A percentile compares a stretch with the other conserved stretches of the same genome.
Conservation (phyloP, 176 grass and related monocot genomes). For the Pontederia crassipes region DNA sequence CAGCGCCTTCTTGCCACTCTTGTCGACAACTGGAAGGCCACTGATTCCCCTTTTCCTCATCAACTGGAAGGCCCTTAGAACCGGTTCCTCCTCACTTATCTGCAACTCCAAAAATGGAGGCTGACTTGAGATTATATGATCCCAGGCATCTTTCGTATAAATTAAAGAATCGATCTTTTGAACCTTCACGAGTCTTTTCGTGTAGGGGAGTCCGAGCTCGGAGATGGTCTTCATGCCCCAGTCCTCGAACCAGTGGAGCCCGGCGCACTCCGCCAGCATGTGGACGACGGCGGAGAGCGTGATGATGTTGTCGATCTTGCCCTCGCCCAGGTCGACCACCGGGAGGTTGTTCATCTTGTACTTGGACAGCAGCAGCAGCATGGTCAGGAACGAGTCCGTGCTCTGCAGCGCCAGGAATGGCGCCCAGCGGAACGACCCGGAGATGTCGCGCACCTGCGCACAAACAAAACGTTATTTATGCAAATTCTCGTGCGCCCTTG, state of each 20-base stretch:
- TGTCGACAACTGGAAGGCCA: constrained; percentile 81
- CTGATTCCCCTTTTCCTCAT: constrained; percentile 82
- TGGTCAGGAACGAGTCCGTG: constrained; percentile 83
- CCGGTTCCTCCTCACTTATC: constrained; percentile 87
- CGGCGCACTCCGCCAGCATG: constrained; percentile 91
- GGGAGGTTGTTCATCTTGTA: constrained; percentile 93
- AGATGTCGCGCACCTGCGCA: constrained; percentile 68
- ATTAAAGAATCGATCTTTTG: not conserved
- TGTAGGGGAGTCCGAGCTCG: constrained; percentile 67
- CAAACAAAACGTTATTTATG: not conserved
- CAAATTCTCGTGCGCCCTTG: not conserved
- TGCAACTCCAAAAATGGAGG: constrained; percentile 16
- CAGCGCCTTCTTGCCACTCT: constrained; percentile 39
- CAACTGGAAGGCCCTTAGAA: constrained; percentile 76
- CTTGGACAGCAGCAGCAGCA: constrained; percentile 85
- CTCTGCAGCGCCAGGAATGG: constrained; percentile 87
- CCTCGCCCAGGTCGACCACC: constrained; percentile 62
- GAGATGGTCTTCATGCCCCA: constrained; percentile 75
- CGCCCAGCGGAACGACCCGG: constrained; percentile 78
- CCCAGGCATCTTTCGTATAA: not conserved
- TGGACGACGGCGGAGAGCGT: constrained; percentile 77
- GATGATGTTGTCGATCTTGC: constrained; percentile 76
- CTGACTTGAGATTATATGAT: not conserved
- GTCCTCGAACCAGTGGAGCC: constrained; percentile 78
- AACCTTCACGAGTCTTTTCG: constrained; percentile 69